A percentile compares a stretch with the other conserved stretches of the same genome.
These are phyloP conservation scores for Dendrocalamus latiflorus DNA, from an alignment of 202 grass and related monocot genomes.

Conservation along the genomic window DNA sequence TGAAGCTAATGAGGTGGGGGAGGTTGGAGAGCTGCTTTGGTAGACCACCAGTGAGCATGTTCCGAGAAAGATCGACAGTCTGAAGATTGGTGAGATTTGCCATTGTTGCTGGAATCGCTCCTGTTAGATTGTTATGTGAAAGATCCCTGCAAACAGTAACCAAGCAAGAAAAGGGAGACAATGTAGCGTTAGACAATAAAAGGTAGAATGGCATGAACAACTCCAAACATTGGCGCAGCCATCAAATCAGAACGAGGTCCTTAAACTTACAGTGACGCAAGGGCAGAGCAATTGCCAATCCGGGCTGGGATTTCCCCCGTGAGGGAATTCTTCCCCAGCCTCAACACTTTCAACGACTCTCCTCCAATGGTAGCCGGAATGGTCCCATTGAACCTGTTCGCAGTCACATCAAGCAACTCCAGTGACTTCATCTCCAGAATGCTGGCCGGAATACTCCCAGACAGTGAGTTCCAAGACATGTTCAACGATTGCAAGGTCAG, in stretches of 20 bases:
- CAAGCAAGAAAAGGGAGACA: not conserved
- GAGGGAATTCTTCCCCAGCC: no score
- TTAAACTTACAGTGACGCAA: conserved; percentile 69
- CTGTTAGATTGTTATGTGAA: conserved; percentile 77
- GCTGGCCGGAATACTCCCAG: no score
- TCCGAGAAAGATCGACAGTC: conserved; percentile 63
- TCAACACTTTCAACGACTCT: no score
- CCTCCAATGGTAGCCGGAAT: no score
- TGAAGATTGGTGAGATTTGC: conserved; percentile 62
- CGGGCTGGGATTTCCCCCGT: conserved; percentile 65
- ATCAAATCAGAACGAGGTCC: not conserved
- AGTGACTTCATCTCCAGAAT: no score
- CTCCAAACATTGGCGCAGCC: not conserved
- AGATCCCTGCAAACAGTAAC: conserved; percentile 70
- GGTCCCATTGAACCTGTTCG: no score
- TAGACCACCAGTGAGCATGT: conserved; percentile 65
- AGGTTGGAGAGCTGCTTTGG: conserved; percentile 83
- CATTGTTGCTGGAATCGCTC: conserved; percentile 61
- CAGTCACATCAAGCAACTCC: no score
- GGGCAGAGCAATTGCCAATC: conserved; percentile 68
- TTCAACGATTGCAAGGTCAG: no score
- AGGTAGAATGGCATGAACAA: not conserved
- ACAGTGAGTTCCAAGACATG: no score
- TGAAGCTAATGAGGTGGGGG: conserved; percentile 59
- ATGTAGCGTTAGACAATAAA: not conserved